These are phyloP conservation scores for Polytrichum formosum DNA, from an alignment of 225 moss, liverwort and hornwort genomes.

Conservation along the genomic window DNA sequence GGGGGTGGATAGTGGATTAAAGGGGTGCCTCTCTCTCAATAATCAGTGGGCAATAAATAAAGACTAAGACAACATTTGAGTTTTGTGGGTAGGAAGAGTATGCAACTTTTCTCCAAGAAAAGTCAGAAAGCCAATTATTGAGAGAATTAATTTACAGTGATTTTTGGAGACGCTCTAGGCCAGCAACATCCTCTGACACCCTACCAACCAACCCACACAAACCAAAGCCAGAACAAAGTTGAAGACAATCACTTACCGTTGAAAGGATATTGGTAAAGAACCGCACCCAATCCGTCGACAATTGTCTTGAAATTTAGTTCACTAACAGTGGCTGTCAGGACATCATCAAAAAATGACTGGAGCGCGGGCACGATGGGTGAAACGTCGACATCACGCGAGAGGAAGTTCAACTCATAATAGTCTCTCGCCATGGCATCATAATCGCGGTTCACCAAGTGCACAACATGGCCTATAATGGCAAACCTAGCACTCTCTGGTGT, in stretches of 20 bases:
- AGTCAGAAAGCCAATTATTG: no score
- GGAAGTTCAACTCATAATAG: constrained; percentile 84
- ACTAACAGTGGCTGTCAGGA: constrained; percentile 80
- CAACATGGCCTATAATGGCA: constrained; percentile 94
- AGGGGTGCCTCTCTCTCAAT: no score
- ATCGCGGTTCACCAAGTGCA: constrained; percentile 94
- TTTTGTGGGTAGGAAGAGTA: no score
- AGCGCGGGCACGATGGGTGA: constrained; percentile 87
- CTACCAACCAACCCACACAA: not conserved
- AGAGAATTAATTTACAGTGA: no score
- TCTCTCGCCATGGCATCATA: constrained; percentile 95
- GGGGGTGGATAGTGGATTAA: no score
- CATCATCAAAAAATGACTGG: constrained; percentile 88
- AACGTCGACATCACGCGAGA: constrained; percentile 79
- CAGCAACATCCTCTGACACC: not conserved
- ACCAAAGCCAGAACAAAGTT: not conserved
- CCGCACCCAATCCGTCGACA: constrained; percentile 91
- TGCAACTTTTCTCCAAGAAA: no score
- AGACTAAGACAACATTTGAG: no score
- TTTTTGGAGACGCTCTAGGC: not conserved
- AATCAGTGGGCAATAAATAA: no score
- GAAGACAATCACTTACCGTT: constrained; percentile 53
- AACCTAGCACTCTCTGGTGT: constrained; percentile 84
- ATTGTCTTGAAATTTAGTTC: constrained; percentile 96
- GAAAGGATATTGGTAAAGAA: constrained; percentile 86